Percentiles rank a stretch among this genome's conserved stretches.
phyloP scores from a whole-genome alignment of 1,139 yeast species.

The Meyerozyma athensensis region DNA sequence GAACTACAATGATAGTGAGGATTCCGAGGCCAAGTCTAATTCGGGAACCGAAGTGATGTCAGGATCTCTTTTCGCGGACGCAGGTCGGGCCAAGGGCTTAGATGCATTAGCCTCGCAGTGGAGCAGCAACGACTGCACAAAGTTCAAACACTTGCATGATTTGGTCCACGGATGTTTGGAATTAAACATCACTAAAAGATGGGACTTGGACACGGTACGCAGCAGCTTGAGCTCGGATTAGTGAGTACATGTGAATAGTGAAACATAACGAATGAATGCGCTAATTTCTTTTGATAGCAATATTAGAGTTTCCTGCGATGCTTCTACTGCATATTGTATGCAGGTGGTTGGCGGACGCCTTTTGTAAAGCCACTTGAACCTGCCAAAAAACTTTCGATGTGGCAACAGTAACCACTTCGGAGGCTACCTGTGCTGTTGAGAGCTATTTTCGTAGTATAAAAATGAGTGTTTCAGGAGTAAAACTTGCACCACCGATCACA shows the following conservation, averaged over 20 bases:
- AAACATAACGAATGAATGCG: too few relatives aligned
- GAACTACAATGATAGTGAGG: slow-evolving; percentile 17
- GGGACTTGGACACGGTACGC: slow-evolving; percentile 45
- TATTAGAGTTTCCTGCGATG: too few relatives aligned
- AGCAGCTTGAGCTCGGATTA: too few relatives aligned
- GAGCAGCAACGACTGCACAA: slow-evolving; percentile 17
- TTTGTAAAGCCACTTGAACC: too few relatives aligned
- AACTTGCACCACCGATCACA: too few relatives aligned
- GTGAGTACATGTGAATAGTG: too few relatives aligned
- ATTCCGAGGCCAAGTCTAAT: slow-evolving; percentile 6
- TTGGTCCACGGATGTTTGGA: slow-evolving; percentile 53
- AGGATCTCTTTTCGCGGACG: background rate
- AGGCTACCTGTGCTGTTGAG: too few relatives aligned
- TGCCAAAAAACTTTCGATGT: too few relatives aligned
- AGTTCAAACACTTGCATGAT: slow-evolving; percentile 32
- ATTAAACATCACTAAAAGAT: slow-evolving; percentile 45
- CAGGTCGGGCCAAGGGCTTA: slow-evolving; percentile 3
- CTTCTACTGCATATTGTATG: background rate
- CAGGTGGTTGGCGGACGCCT: background rate
- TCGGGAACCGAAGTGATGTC: background rate
- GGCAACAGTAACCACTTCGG: too few relatives aligned
- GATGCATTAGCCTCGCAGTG: slow-evolving; percentile 15
- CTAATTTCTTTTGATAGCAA: background rate
- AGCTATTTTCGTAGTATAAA: too few relatives aligned
- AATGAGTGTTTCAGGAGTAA: too few relatives aligned